Evolutionary conservation across 768 basidiomycete genomes (phyloP).

Genomic region (Auricularia sp.): DNA sequence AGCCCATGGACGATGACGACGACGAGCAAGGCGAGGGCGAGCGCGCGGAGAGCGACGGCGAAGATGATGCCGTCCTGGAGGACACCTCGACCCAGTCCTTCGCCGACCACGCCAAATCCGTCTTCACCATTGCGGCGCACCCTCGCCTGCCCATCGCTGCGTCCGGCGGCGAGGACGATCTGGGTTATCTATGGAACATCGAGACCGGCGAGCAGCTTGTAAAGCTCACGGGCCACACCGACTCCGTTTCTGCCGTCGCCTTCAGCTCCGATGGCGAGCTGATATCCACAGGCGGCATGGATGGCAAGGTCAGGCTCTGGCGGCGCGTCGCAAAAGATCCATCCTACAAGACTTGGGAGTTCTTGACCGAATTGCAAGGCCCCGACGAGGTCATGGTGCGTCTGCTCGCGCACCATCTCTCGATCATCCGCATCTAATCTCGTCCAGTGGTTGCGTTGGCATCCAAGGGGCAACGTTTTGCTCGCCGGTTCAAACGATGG

Average conservation of each 20-base stretch:
- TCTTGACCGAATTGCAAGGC: constrained; percentile 84
- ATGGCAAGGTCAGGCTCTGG: constrained; percentile 91
- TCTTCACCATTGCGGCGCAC: constrained; percentile 78
- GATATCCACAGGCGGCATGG: constrained; percentile 96
- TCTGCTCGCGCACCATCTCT: constrained; percentile 8
- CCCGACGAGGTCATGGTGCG: constrained; percentile 92
- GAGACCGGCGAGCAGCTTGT: constrained; percentile 71
- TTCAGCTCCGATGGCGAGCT: constrained; percentile 89
- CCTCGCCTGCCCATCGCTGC: constrained; percentile 73
- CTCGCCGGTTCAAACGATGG: constrained; percentile 89
- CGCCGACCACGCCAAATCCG: constrained; percentile 57
- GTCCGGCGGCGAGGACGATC: constrained; percentile 92
- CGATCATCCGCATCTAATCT: neutral
- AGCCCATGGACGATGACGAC: constrained; percentile 53
- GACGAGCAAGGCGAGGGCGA: constrained; percentile 22
- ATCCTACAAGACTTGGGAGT: constrained; percentile 75
- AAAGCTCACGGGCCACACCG: constrained; percentile 84
- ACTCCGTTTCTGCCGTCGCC: constrained; percentile 70
- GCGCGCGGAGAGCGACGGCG: constrained; percentile 22
- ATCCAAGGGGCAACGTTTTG: constrained; percentile 83
- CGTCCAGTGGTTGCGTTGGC: constrained; percentile 84
- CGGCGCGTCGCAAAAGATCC: constrained; percentile 42
- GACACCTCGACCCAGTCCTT: constrained; percentile 67
- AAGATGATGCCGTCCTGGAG: constrained; percentile 26
- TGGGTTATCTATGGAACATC: constrained; percentile 89